These are phyloP conservation scores for Quercus lobata DNA, from an alignment of 331 rosid genomes.

Conservation along the genomic window DNA sequence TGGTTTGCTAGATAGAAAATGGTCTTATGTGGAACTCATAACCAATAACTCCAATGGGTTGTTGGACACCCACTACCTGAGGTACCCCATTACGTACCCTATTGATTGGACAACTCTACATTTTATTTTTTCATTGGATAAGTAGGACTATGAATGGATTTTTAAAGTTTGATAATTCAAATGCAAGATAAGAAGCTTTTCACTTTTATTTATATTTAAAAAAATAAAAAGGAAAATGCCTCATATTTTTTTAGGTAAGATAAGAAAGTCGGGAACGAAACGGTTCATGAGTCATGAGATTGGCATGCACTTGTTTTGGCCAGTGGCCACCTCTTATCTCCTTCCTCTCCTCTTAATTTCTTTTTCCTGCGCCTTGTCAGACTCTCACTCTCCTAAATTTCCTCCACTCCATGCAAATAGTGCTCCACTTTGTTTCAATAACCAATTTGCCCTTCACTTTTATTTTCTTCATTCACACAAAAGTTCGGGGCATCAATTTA, in stretches of 20 bases:
- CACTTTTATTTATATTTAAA: neutral
- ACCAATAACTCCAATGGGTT: conserved; percentile 19
- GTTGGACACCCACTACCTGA: conserved; percentile 37
- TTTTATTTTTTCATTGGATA: conserved; percentile 7
- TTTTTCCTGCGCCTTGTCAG: conserved; percentile 35
- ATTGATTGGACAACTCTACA: conserved; percentile 22
- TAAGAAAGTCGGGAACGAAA: neutral
- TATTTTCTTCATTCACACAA: neutral
- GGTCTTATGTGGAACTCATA: conserved; percentile 52
- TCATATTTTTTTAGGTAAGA: too few relatives aligned
- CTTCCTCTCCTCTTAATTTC: neutral
- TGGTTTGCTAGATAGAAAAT: conserved; percentile 32
- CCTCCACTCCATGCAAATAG: neutral
- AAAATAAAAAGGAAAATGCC: too few relatives aligned
- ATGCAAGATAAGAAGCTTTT: neutral
- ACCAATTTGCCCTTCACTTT: conserved; percentile 1
- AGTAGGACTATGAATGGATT: neutral
- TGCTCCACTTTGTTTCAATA: neutral
- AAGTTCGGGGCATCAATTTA: neutral
- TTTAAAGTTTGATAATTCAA: conserved; percentile 1
- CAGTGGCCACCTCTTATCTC: conserved; percentile 3
- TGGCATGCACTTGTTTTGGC: neutral
- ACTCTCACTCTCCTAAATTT: conserved; percentile 18
- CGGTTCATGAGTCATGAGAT: conserved; percentile 9
- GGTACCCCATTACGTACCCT: conserved; percentile 22